Percentiles rank a stretch among this genome's conserved stretches.
Evolutionary conservation across 306 rosid genomes (phyloP).

Genomic region (Sesbania bispinosa): DNA sequence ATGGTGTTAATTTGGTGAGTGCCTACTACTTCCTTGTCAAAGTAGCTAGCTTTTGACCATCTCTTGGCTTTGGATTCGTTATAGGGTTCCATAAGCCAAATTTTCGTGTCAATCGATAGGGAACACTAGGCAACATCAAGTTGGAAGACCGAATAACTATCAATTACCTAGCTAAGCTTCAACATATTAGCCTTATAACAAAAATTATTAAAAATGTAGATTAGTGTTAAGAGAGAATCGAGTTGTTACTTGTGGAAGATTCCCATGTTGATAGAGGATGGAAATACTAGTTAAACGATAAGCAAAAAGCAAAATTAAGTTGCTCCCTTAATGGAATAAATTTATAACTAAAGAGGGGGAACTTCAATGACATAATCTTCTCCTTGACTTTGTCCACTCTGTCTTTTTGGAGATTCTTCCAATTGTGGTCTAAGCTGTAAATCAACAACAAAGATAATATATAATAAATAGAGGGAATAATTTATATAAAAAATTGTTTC

Average conservation of each 20-base stretch:
- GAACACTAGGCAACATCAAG: slow-evolving; percentile 12
- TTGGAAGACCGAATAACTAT: too few species aligned
- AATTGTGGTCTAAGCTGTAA: background rate
- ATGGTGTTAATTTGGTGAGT: slow-evolving; percentile 7
- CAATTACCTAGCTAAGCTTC: too few species aligned
- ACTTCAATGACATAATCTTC: too few species aligned
- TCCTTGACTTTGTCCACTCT: background rate
- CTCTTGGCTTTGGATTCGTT: slow-evolving; percentile 28
- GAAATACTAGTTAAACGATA: slow-evolving; percentile 4
- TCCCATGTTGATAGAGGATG: too few species aligned
- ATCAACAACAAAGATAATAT: too few species aligned
- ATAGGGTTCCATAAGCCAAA: background rate
- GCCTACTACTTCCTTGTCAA: slow-evolving; percentile 39
- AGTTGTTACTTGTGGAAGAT: too few species aligned
- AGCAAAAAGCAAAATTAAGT: slow-evolving; percentile 12
- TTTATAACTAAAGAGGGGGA: background rate
- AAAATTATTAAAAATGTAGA: too few species aligned
- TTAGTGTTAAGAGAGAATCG: too few species aligned
- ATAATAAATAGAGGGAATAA: too few species aligned
- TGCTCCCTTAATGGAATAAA: background rate
- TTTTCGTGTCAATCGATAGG: slow-evolving; percentile 8
- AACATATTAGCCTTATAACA: too few species aligned
- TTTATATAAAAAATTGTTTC: too few species aligned
- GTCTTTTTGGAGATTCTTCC: background rate
- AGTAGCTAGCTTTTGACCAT: slow-evolving; percentile 59